Conservation (phyloP, 176 grass and related monocot species). For the sorghum (Sorghum bicolor) region DNA sequence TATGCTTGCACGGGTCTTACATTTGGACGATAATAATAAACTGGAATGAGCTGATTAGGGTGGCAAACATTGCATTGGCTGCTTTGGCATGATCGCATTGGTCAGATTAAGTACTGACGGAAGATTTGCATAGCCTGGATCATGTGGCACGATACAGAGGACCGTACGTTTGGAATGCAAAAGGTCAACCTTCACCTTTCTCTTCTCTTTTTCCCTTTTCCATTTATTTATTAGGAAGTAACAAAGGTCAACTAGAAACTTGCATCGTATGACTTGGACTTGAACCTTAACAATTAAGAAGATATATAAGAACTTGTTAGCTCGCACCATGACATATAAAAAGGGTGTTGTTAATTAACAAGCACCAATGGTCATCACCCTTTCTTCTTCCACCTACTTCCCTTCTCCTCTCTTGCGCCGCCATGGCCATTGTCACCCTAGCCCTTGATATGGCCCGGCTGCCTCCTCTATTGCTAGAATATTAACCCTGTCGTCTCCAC, state of each 20-base stretch:
- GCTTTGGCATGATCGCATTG: neutral
- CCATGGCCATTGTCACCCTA: too few relatives aligned
- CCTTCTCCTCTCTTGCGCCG: too few relatives aligned
- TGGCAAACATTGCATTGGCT: constrained; percentile 8
- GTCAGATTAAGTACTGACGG: neutral
- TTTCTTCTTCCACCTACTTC: too few relatives aligned
- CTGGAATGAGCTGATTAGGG: neutral
- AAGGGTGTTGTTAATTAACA: too few relatives aligned
- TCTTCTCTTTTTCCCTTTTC: neutral
- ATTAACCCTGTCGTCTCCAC: too few relatives aligned
- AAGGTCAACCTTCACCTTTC: neutral
- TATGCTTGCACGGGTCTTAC: too few relatives aligned
- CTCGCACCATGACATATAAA: too few relatives aligned
- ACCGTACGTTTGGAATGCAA: neutral
- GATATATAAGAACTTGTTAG: too few relatives aligned
- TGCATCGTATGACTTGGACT: neutral
- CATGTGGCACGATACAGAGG: neutral
- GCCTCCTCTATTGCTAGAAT: too few relatives aligned
- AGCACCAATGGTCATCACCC: too few relatives aligned
- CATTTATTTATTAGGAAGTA: neutral
- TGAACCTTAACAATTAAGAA: neutral
- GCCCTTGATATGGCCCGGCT: too few relatives aligned
- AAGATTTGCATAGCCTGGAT: neutral
- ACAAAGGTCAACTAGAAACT: constrained; percentile 6
- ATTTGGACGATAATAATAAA: neutral